phyloP scores from a whole-genome alignment of 2,329 filamentous ascomycete species.

The Aspergillus proliferans region DNA sequence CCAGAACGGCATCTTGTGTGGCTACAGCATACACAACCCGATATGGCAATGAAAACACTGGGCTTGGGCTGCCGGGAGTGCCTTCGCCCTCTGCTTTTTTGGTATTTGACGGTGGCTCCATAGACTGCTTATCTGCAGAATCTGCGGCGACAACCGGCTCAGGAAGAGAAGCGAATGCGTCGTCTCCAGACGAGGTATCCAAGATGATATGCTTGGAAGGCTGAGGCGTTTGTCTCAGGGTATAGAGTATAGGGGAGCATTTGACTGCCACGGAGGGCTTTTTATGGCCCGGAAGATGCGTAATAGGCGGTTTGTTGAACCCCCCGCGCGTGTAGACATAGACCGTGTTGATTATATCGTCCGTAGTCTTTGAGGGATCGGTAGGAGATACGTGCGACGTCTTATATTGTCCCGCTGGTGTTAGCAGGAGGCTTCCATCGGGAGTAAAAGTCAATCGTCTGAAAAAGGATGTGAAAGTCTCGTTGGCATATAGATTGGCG shows the following conservation, averaged over 20 bases:
- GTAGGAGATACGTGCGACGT: constrained; percentile 62
- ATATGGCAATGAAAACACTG: constrained; percentile 78
- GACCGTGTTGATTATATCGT: constrained; percentile 92
- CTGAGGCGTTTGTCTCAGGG: constrained; percentile 61
- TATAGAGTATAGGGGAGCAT: constrained; percentile 87
- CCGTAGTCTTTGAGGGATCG: constrained; percentile 64
- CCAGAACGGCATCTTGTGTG: constrained; percentile 86
- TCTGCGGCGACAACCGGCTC: constrained; percentile 65
- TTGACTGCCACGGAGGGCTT: constrained; percentile 95
- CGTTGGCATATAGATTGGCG: constrained; percentile 87
- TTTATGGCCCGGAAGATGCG: constrained; percentile 92
- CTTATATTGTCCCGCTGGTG: constrained; percentile 92
- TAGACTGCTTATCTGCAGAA: constrained; percentile 46
- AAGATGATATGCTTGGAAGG: constrained; percentile 85
- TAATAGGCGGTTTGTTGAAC: constrained; percentile 92
- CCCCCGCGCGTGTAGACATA: constrained; percentile 97
- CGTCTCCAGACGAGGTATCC: constrained; percentile 83
- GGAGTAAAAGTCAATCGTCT: constrained; percentile 88
- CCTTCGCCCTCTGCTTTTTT: constrained; percentile 45
- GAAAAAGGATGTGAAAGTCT: constrained; percentile 96
- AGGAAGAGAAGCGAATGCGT: constrained; percentile 74
- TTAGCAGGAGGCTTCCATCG: constrained; percentile 88
- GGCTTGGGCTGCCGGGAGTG: constrained; percentile 48
- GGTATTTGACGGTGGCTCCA: constrained; percentile 64
- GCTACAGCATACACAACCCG: constrained; percentile 95